A percentile compares a stretch with the other conserved stretches of the same genome.
These are phyloP conservation scores for Parastagonospora nodorum DNA, from an alignment of 2,329 filamentous ascomycete genomes.

Conservation along the genomic window DNA sequence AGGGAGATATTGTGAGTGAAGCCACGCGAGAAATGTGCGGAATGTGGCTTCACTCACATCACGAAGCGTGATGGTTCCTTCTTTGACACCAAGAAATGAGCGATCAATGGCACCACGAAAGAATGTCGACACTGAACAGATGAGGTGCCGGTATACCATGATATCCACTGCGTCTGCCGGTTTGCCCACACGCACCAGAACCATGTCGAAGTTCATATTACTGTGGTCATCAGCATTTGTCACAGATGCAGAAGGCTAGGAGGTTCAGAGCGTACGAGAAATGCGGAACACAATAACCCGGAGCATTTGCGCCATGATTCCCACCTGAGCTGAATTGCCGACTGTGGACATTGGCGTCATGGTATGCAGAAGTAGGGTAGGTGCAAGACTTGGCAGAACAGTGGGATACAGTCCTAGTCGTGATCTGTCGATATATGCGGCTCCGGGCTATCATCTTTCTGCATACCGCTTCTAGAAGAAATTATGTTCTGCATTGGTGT, in stretches of 20 bases:
- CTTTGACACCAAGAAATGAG: constrained; percentile 7
- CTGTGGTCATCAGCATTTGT: constrained; percentile 1
- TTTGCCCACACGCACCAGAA: constrained; percentile 11
- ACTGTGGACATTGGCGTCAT: not conserved
- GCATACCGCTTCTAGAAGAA: not conserved
- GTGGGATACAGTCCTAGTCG: not conserved
- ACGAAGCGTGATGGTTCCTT: constrained; percentile 5
- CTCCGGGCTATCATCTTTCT: constrained; percentile 1
- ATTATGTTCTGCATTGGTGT: not conserved
- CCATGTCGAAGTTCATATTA: constrained; percentile 13
- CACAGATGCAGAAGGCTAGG: not conserved
- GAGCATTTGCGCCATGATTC: not conserved
- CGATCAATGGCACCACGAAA: constrained; percentile 11
- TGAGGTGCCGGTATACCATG: constrained; percentile 11
- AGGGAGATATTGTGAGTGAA: constrained; percentile 3
- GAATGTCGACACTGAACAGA: constrained; percentile 11
- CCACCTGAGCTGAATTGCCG: not conserved
- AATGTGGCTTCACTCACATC: constrained; percentile 5
- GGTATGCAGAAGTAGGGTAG: not conserved
- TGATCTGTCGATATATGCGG: not conserved
- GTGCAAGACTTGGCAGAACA: not conserved
- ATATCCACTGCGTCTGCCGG: constrained; percentile 1
- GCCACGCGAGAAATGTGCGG: constrained; percentile 6
- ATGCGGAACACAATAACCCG: not conserved
- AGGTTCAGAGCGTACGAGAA: not conserved